These are phyloP conservation scores for Prosopis cineraria DNA, from an alignment of 306 rosid species.

Conservation along the genomic window DNA sequence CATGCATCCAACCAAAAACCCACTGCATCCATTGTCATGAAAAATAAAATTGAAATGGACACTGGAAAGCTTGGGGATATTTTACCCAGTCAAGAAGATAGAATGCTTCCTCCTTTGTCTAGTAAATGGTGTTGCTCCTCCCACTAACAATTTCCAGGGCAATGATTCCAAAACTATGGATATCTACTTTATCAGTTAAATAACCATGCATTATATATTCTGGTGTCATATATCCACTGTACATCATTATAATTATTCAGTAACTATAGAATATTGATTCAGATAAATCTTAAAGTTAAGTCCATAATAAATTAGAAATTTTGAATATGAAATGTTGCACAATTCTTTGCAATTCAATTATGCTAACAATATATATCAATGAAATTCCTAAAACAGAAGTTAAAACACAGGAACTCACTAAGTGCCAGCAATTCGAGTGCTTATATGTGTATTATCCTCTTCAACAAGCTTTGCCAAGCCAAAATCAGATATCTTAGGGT, in stretches of 20 bases:
- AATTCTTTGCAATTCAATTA: neutral
- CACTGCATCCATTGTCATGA: neutral
- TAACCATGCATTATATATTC: constrained; percentile 71
- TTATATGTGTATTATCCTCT: constrained; percentile 51
- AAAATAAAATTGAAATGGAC: neutral
- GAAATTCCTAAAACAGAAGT: neutral
- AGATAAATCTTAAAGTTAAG: neutral
- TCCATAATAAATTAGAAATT: neutral
- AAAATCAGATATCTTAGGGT: constrained; percentile 53
- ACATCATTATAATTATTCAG: neutral
- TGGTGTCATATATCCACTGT: constrained; percentile 61
- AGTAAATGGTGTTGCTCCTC: constrained; percentile 45
- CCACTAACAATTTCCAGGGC: constrained; percentile 58
- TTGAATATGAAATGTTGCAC: neutral
- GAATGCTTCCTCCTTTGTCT: constrained; percentile 30
- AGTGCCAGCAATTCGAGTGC: constrained; percentile 56
- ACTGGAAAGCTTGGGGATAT: neutral
- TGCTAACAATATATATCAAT: no score
- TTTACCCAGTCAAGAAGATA: constrained; percentile 48
- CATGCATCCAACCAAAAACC: neutral
- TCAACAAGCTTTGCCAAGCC: constrained; percentile 61
- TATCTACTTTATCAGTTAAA: constrained; percentile 76
- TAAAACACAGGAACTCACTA: constrained; percentile 32
- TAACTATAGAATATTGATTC: no score
- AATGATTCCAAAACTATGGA: constrained; percentile 71